Evolutionary conservation across 1,284 basidiomycete species (phyloP), one percentile per base, ranked within the genome.

Genomic region (Melampsora occidentalis): DNA sequence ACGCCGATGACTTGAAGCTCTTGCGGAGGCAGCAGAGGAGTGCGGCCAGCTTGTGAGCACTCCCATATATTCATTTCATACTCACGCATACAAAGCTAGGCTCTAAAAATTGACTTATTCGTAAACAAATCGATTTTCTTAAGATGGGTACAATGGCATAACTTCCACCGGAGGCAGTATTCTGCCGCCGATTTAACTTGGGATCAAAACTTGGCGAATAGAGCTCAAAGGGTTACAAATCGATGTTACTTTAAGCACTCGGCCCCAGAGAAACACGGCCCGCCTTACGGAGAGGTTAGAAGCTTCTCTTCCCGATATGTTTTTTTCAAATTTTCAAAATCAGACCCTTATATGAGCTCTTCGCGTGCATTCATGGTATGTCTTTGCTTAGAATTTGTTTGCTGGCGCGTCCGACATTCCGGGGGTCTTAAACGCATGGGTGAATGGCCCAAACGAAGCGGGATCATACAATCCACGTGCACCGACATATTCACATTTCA

Each of bases 401-500:
- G 53, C 14, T 57, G 53, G 53, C 7, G 53, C 20, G 2, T 57
- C 53, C 9, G 25, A 57, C n/a, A 57, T 57, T 28, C n/a, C 20
- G 25, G 53, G 20, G 53, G 53, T 57, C 5, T 57, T 57, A n/a
- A 57, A 57, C 25, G 53, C 20, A 2, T 63, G 62, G 62, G 62
- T 63, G 18, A 31, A 31, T 39, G 62, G 62, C 20, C n/a, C 62
- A 20, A 63, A 63, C 28, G 62, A 63, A 28, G 25, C 20, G 16
- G 62, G 62, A 31, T 63, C 62, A 10, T 63, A 63, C n/a, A 35
- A 63, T 39, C 62, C 62, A 31, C 20, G 9, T 35, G 33, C 20
- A 31, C 62, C 62, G 9, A 31, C 6, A 1, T 20, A 63, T 63
- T 63, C 62, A 31, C 62, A 63, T 63, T 63, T 63, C 35, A 63